These are phyloP conservation scores for Stagonosporopsis vannaccii DNA, from an alignment of 2,329 filamentous ascomycete species.

Conservation along the genomic window DNA sequence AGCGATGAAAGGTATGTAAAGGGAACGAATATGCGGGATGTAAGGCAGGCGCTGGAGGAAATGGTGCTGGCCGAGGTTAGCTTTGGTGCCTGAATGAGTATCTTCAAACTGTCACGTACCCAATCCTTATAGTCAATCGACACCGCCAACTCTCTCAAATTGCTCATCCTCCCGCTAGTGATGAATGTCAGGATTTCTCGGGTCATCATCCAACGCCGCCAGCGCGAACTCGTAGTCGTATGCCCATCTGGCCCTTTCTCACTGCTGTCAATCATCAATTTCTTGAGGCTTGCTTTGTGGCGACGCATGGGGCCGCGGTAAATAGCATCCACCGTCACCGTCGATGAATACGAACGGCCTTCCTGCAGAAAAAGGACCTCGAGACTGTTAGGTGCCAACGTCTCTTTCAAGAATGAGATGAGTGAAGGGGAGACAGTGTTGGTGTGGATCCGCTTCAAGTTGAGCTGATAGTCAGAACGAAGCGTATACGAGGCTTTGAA, in stretches of 20 bases:
- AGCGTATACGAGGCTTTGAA: conserved; percentile 51
- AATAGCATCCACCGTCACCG: conserved; percentile 72
- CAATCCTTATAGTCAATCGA: conserved; percentile 79
- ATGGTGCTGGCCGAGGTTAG: conserved; percentile 65
- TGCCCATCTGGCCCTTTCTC: conserved; percentile 58
- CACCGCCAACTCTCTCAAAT: conserved; percentile 74
- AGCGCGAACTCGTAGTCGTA: conserved; percentile 54
- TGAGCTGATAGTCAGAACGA: conserved; percentile 57
- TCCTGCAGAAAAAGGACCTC: conserved; percentile 82
- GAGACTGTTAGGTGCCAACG: conserved; percentile 78
- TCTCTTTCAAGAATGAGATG: conserved; percentile 77
- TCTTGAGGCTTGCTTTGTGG: conserved; percentile 75
- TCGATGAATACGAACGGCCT: conserved; percentile 60
- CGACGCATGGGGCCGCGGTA: conserved; percentile 73
- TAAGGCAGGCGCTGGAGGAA: conserved; percentile 78
- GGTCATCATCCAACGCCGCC: conserved; percentile 74
- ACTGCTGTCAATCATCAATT: conserved; percentile 76
- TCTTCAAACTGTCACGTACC: conserved; percentile 59
- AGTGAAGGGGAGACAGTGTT: conserved; percentile 74
- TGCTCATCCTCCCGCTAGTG: conserved; percentile 77
- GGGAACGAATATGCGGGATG: conserved; percentile 72
- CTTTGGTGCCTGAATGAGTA: neutral
- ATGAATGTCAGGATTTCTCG: conserved; percentile 75
- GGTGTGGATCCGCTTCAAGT: conserved; percentile 76
- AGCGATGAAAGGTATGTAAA: conserved; percentile 74